Evolutionary conservation across 208 protist species (phyloP).

Genomic region (Trypanosoma vivax): DNA sequence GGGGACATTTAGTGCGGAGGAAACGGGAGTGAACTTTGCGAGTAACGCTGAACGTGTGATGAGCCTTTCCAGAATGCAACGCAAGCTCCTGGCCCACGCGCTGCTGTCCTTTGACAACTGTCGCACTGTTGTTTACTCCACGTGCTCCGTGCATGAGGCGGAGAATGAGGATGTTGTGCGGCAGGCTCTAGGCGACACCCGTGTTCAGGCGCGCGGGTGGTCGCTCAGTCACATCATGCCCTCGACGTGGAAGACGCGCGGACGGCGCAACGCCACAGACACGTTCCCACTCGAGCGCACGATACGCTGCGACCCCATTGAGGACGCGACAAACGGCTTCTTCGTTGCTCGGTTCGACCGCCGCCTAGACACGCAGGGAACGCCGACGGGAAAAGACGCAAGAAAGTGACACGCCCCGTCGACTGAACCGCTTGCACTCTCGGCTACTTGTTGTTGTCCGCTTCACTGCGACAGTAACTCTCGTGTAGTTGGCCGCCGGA

Average conservation of each 20-base stretch:
- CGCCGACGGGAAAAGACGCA: not conserved
- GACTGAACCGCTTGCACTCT: too few species aligned
- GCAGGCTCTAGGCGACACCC: constrained; percentile 62
- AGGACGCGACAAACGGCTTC: constrained; percentile 80
- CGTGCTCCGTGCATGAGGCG: constrained; percentile 84
- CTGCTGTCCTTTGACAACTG: constrained; percentile 85
- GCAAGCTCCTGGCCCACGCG: constrained; percentile 81
- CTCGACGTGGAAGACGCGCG: constrained; percentile 45
- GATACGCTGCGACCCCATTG: constrained; percentile 73
- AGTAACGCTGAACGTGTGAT: constrained; percentile 62
- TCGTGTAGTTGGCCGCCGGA: too few species aligned
- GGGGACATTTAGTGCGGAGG: constrained; percentile 29
- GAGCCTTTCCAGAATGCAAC: constrained; percentile 76
- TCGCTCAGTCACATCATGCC: constrained; percentile 82
- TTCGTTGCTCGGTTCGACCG: constrained; percentile 85
- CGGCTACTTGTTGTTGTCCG: constrained; percentile 1
- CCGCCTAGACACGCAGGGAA: not conserved
- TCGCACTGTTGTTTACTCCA: constrained; percentile 88
- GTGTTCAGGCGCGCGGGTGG: constrained; percentile 72
- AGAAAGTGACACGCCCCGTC: too few species aligned
- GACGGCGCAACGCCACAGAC: constrained; percentile 16
- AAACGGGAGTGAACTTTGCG: constrained; percentile 36
- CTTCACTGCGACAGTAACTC: too few species aligned
- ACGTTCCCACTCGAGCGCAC: constrained; percentile 62
- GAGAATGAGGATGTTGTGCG: constrained; percentile 89